These are phyloP conservation scores for Eucalyptus erythrocorys DNA, from an alignment of 345 rosid species.

Conservation along the genomic window DNA sequence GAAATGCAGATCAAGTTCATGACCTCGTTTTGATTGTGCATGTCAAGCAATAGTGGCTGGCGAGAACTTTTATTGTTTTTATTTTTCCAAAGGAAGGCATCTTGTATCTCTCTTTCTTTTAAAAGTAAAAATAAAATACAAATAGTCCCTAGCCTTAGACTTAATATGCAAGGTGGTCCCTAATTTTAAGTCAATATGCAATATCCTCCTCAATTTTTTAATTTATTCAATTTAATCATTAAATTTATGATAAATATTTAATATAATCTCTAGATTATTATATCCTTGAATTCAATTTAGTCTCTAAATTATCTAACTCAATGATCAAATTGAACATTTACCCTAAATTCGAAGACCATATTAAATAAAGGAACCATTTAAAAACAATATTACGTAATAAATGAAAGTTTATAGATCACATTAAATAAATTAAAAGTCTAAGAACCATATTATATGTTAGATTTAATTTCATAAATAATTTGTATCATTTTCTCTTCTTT, in stretches of 20 bases:
- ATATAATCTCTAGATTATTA: neutral
- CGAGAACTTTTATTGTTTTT: neutral
- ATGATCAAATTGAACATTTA: no score
- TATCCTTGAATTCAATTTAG: neutral
- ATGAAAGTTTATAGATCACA: neutral
- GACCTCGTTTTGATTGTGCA: neutral
- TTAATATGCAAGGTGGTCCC: no score
- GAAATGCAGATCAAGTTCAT: neutral
- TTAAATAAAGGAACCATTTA: no score
- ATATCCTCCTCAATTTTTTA: no score
- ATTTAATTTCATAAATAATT: no score
- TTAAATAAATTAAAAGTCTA: no score
- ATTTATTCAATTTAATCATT: no score
- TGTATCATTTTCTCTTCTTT: neutral
- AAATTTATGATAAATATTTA: no score
- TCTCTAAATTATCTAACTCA: neutral
- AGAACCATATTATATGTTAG: no score
- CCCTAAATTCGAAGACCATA: neutral
- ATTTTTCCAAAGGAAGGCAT: neutral
- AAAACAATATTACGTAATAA: no score
- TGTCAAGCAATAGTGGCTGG: neutral
- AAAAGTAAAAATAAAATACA: accelerated
- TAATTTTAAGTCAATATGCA: no score
- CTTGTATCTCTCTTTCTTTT: neutral
- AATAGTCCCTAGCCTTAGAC: accelerated